Percentiles rank a stretch among this genome's conserved stretches.
phyloP scores from a whole-genome alignment of 495 filamentous ascomycete genomes.

The Penicillium desertorum region DNA sequence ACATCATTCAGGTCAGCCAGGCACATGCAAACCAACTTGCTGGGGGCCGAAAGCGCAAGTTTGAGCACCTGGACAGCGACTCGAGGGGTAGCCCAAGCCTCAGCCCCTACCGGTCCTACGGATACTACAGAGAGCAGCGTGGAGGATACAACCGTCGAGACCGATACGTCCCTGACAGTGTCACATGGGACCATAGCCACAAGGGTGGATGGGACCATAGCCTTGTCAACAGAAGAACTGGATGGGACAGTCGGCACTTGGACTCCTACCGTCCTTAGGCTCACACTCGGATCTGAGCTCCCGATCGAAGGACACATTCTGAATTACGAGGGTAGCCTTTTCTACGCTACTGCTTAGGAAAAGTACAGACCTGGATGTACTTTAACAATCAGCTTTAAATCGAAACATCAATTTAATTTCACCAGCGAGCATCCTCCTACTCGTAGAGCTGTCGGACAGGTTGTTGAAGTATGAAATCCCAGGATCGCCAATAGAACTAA shows the following conservation, averaged over 20 bases:
- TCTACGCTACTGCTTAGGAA: background rate
- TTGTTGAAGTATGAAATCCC: background rate
- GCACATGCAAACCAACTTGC: constrained; percentile 38
- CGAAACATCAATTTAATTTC: background rate
- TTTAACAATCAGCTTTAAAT: background rate
- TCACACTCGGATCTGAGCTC: background rate
- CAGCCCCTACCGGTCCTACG: constrained; percentile 2
- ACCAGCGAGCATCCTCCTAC: background rate
- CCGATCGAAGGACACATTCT: background rate
- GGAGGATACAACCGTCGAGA: background rate
- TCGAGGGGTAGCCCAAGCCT: background rate
- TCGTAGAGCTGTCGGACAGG: background rate
- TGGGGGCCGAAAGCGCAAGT: constrained; percentile 47
- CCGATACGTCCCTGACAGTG: constrained; percentile 1
- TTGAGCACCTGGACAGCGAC: constrained; percentile 27
- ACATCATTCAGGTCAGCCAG: constrained; percentile 29
- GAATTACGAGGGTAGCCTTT: background rate
- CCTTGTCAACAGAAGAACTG: background rate
- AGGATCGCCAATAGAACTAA: background rate
- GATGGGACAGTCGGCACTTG: background rate
- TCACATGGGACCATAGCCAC: background rate
- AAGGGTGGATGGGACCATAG: background rate
- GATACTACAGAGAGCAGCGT: constrained; percentile 1
- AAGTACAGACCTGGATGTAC: background rate
- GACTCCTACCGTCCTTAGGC: constrained; percentile 10